Conservation (phyloP, 1,139 yeast genomes). For the Candida tetrigidarum region DNA sequence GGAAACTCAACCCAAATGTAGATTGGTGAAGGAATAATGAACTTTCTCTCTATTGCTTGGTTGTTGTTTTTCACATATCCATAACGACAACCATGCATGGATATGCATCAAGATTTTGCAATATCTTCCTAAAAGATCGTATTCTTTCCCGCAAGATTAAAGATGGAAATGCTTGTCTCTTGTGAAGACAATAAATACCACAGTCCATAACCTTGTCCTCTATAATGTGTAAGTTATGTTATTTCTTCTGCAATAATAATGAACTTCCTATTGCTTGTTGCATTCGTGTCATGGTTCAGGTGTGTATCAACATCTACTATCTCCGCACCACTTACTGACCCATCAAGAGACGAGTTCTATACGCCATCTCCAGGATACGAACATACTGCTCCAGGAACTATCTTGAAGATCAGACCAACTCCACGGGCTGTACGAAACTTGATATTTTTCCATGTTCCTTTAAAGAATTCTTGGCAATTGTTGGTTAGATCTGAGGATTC, state of each 20-base stretch:
- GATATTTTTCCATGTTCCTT: conserved; percentile 15
- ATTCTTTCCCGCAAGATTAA: no score
- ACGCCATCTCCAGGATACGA: conserved; percentile 30
- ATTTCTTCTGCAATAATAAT: no score
- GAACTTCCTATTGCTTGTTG: not conserved
- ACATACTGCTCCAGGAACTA: conserved; percentile 26
- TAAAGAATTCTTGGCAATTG: conserved; percentile 33
- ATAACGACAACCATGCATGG: not conserved
- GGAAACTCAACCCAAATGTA: not conserved
- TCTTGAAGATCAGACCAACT: conserved; percentile 28
- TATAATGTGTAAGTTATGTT: no score
- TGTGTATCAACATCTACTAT: not conserved
- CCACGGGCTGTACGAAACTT: conserved; percentile 24
- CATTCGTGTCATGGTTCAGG: not conserved
- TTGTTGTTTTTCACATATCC: not conserved
- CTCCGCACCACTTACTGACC: not conserved
- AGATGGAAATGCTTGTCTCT: no score
- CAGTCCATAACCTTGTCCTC: no score
- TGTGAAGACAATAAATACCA: no score
- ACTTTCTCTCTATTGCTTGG: not conserved
- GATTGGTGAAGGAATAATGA: no score
- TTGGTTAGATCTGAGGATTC: conserved; percentile 37
- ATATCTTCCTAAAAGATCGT: not conserved
- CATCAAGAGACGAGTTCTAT: conserved; percentile 31
- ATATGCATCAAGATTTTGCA: not conserved